Percentiles rank a stretch among this genome's conserved stretches.
Evolutionary conservation across 192 early-diverging fungal genomes (phyloP).

Genomic region (Umbelopsis isabellina): DNA sequence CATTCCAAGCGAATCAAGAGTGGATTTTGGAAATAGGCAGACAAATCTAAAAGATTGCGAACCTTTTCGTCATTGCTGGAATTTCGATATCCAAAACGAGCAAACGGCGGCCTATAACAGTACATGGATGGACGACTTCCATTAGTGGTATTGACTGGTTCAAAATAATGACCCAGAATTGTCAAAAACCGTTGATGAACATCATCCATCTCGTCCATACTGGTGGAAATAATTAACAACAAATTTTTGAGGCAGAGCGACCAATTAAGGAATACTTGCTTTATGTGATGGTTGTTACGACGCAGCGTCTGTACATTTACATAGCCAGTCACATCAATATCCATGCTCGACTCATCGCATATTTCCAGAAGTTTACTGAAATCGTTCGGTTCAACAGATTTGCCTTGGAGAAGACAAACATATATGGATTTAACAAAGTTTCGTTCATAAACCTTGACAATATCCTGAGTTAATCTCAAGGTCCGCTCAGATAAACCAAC

Average conservation of each 20-base stretch:
- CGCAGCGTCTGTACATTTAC: conserved; percentile 53
- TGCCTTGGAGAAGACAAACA: conserved; percentile 53
- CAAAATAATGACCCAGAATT: conserved; percentile 64
- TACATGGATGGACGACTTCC: conserved; percentile 53
- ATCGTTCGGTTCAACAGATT: conserved; percentile 46
- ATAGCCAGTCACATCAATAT: conserved; percentile 62
- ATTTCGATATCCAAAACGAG: conserved; percentile 37
- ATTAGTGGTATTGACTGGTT: conserved; percentile 49
- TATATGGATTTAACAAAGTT: conserved; percentile 59
- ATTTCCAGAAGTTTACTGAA: conserved; percentile 50
- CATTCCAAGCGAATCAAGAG: conserved; percentile 73
- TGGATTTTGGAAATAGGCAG: conserved; percentile 68
- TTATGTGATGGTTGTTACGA: conserved; percentile 22
- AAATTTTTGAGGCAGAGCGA: background rate
- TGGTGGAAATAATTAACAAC: conserved; percentile 1
- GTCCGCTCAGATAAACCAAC: conserved; percentile 30
- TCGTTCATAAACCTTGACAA: conserved; percentile 52
- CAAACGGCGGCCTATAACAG: conserved; percentile 63
- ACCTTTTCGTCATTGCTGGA: conserved; percentile 42
- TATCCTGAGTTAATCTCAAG: conserved; percentile 39
- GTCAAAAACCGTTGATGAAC: conserved; percentile 54
- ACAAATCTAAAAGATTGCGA: conserved; percentile 45
- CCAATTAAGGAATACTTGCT: conserved; percentile 22
- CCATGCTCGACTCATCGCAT: conserved; percentile 50
- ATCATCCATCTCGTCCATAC: conserved; percentile 44